These are phyloP conservation scores for Exophiala spinifera DNA, from an alignment of 2,329 filamentous ascomycete species.

Conservation along the genomic window DNA sequence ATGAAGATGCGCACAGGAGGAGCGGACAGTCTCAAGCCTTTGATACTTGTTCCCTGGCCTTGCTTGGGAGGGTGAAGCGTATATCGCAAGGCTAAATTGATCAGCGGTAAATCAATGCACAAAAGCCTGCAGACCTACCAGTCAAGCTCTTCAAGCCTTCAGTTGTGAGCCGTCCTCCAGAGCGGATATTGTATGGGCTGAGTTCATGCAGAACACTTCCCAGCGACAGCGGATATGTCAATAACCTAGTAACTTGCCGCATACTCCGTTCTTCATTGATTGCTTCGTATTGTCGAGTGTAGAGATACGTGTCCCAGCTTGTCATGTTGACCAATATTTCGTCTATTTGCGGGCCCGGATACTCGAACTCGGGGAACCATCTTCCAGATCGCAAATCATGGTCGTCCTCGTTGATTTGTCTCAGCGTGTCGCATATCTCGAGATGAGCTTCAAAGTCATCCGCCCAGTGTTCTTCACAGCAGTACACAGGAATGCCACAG, in stretches of 20 bases:
- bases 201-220: conserved; percentile 90
- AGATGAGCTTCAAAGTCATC: conserved; percentile 92
- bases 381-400: conserved; percentile 89
- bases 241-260: conserved; percentile 84
- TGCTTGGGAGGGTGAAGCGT: conserved; percentile 82
- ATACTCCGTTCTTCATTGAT: conserved; percentile 87
- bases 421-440: conserved; percentile 84
- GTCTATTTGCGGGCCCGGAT: conserved; percentile 84
- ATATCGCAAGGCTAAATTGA: conserved; percentile 72
- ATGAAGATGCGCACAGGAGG: conserved; percentile 91
- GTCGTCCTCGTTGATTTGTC: conserved; percentile 96
- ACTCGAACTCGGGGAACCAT: conserved; percentile 90
- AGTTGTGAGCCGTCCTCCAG: conserved; percentile 70
- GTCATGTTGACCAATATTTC: conserved; percentile 95
- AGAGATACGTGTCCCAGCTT: conserved; percentile 97
- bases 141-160: conserved; percentile 93
- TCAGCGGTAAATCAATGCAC: conserved; percentile 14
- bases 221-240: conserved; percentile 92
- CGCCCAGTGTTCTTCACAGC: conserved; percentile 91
- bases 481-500: conserved; percentile 90
- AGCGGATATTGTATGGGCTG: conserved; percentile 81
- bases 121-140: conserved; percentile 56
- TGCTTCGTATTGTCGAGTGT: conserved; percentile 85
- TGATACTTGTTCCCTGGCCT: conserved; percentile 70
- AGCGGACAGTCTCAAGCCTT: conserved; percentile 75